A percentile compares a stretch with the other conserved stretches of the same genome.
These are phyloP conservation scores for Mycena crocata DNA, from an alignment of 768 basidiomycete species.

Conservation along the genomic window DNA sequence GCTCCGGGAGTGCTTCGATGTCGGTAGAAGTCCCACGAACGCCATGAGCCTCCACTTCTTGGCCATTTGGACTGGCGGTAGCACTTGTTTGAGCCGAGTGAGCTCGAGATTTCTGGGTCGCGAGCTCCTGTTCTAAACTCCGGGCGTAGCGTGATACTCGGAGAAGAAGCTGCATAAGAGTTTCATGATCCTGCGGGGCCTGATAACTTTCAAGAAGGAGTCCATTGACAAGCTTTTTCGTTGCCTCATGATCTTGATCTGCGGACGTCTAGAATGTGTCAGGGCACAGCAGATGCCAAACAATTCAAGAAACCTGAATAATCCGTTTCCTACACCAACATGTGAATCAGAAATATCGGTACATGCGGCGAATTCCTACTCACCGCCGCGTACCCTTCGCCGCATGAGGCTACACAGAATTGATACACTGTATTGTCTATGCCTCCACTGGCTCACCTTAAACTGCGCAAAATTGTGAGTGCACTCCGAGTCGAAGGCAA, in stretches of 20 bases:
- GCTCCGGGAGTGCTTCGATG: conserved; percentile 21
- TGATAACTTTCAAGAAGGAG: conserved; percentile 8
- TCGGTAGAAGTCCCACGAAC: conserved; percentile 11
- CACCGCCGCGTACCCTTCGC: conserved; percentile 17
- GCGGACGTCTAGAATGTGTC: background rate
- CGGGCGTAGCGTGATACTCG: conserved; percentile 27
- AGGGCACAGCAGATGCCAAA: background rate
- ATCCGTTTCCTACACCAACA: conserved; percentile 14
- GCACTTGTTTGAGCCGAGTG: conserved; percentile 5
- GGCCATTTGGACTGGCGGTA: background rate
- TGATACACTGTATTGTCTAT: background rate
- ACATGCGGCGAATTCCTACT: background rate
- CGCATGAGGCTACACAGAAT: conserved; percentile 9
- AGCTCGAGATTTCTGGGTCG: conserved; percentile 9
- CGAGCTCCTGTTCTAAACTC: conserved; percentile 18
- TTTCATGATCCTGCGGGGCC: conserved; percentile 21
- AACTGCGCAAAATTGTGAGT: conserved; percentile 18
- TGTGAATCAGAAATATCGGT: too few species aligned
- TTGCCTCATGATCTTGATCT: background rate
- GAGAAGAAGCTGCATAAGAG: conserved; percentile 22
- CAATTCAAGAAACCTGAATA: background rate
- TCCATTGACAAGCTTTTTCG: conserved; percentile 18
- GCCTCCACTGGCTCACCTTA: conserved; percentile 18
- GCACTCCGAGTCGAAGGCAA: conserved; percentile 26
- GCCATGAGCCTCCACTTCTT: conserved; percentile 3